A percentile compares a stretch with the other conserved stretches of the same genome.
phyloP scores from a whole-genome alignment of 805 yeast species.

The Ogataea parapolymorpha region DNA sequence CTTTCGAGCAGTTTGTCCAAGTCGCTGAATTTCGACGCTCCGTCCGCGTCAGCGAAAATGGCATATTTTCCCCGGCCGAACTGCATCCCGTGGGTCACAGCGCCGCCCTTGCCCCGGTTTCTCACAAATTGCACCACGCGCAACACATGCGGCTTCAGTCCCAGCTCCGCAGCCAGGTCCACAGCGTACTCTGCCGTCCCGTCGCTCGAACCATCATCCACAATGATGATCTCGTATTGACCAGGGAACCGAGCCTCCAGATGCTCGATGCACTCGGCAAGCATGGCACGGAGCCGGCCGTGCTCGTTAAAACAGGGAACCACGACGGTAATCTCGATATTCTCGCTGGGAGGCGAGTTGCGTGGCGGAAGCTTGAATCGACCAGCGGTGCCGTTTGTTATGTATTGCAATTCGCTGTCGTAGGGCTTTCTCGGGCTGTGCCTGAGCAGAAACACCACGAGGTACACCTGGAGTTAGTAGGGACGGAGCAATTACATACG shows the following conservation, averaged over 20 bases:
- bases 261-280: conserved; percentile 62
- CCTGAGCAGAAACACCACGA: conserved; percentile 45
- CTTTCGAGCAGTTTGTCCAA: conserved; percentile 46
- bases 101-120: conserved; percentile 96
- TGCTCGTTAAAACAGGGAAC: conserved; percentile 95
- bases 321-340: conserved; percentile 66
- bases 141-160: conserved; percentile 54
- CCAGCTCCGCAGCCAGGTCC: conserved; percentile 49
- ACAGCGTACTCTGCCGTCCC: conserved; percentile 73
- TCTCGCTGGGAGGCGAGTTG: conserved; percentile 33
- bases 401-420: conserved; percentile 50
- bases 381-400: conserved; percentile 41
- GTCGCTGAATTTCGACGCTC: conserved; percentile 83
- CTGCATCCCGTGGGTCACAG: conserved; percentile 89
- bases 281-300: conserved; percentile 63
- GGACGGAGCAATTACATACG: background rate
- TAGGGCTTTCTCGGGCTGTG: conserved; percentile 60
- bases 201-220: conserved; percentile 91
- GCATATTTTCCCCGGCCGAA: conserved; percentile 68
- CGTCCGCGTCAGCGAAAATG: conserved; percentile 96
- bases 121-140: conserved; percentile 65
- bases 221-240: conserved; percentile 73
- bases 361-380: conserved; percentile 34
- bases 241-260: conserved; percentile 35
- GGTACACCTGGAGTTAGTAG: conserved; percentile 32